Evolutionary conservation across 768 basidiomycete genomes (phyloP), one percentile per base, ranked within the genome.

Genomic region (Peribolospora baueri): DNA sequence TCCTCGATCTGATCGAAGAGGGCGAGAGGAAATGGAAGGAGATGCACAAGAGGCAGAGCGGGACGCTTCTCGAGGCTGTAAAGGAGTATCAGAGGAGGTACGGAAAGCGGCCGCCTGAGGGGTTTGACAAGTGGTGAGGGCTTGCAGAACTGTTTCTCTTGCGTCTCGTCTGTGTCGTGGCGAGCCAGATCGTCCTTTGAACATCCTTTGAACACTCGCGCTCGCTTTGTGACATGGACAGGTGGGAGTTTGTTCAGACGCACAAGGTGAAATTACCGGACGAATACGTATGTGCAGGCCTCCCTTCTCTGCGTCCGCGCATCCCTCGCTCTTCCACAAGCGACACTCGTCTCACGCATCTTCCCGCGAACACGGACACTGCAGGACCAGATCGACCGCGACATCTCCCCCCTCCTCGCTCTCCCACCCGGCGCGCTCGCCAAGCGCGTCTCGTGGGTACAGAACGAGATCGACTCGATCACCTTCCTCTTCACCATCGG

Each of bases 111-210:
- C 93, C 93, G 4, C 91, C 93, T 0, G 76, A 74, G 47, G 91
- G 88, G 1, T 98, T 97, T 59, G 90, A 87, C 64, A 69, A 74
- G 39, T 95, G 91, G 91, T 91, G 64, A 57, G 66, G 60, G 5
- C 51, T 46, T 47, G 53, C 39, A 25, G 37, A 46, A 13, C 2
- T 46, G 9, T 46, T 46, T 14, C 10, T 46, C 2, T 25, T 25
- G 25, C 25, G 25, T 25, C 25, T 25, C 25, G 25, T 25, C 25
- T 25, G 25, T 25, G 25, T 25, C 25, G 25, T 25, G 25, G 25
- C 46, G 13, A 45, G 39, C 46, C 48, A 38, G 46, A 37, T 48
- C 46, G 38, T 25, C 38, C 46, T 36, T 55, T 11, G 14, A 9
- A 36, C 5, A 7, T 5, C n/a, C 49, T 52, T 49, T 39, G 49